Base-by-base conservation (phyloP, 306 rosid species). In the Gynostemma pentaphyllum region DNA sequence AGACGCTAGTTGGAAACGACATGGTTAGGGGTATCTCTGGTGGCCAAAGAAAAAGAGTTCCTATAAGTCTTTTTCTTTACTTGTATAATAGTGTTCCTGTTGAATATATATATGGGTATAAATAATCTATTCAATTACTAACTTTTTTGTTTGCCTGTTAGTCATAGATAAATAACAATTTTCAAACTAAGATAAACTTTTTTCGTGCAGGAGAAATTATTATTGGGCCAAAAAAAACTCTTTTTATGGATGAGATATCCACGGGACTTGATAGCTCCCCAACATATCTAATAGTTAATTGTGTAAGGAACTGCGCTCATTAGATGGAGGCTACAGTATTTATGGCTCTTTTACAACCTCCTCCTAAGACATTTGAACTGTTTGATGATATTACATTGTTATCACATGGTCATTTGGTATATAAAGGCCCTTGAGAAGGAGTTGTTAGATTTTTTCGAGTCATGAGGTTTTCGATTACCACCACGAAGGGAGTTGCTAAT, bases 251-350 rank as follows among this genome's bases (percentile, higher is more conserved):
- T 67, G 97, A 90, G 79, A 85, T 87, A 70, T 90, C 96, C 49
- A 90, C 96, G 1, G 97, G 97, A 68, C 88, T 90, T 36, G 97
- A 90, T 73, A 90, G 97, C 73, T 79, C 94, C 39, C 87, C 97
- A 11, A 87, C 97, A 19, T 90, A 47, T 72, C 95, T 85, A 63
- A 87, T 87, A 37, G 90, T 90, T 15, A 90, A 87, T 76, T 90
- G 96, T 69, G 5, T 75, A 14, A 62, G 85, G 67, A 83, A 90
- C 62, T 87, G 87, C 72, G 94, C 83, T 73, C 97, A 87, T 83
- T 76, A 74, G 60, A 87, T 85, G 96, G 87, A 85, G 16, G 97
- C 84, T 18, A 90, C 97, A 0, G 81, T 90, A 3, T 64, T 90
- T 2, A 64, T 90, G 83, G 87, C 96, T 70, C 96, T 90, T 30